Conservation (phyloP, 164 flowering plant species). For the Hamamelis virginiana region DNA sequence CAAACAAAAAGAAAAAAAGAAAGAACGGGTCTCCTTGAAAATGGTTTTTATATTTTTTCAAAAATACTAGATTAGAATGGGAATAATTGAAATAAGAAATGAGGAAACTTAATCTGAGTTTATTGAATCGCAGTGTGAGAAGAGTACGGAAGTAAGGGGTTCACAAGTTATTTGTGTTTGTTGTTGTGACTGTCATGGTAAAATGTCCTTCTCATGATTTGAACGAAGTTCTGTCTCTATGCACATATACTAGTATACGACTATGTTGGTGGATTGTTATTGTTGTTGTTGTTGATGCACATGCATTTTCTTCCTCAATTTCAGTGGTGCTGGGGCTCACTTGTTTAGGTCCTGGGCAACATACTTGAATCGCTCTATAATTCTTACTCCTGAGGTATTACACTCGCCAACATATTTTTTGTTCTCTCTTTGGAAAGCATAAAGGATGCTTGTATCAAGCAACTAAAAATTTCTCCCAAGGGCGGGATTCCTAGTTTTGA, state of each 20-base stretch:
- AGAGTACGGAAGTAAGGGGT: too few species aligned
- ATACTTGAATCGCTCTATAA: constrained; percentile 81
- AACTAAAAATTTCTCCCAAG: background rate
- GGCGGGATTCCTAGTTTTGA: background rate
- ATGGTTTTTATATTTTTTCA: too few species aligned
- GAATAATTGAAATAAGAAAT: too few species aligned
- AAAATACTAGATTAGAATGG: too few species aligned
- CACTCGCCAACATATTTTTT: background rate
- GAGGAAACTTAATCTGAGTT: too few species aligned
- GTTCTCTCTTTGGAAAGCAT: background rate
- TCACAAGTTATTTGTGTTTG: too few species aligned
- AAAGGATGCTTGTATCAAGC: background rate
- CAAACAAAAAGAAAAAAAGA: too few species aligned
- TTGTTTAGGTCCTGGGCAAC: constrained; percentile 90
- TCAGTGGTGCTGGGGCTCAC: constrained; percentile 97
- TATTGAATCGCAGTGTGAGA: too few species aligned
- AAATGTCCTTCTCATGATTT: background rate
- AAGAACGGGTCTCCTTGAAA: too few species aligned
- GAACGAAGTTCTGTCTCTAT: background rate
- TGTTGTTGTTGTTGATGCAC: constrained; percentile 8
- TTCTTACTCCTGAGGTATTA: constrained; percentile 93
- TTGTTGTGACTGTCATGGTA: too few species aligned
- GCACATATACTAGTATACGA: background rate
- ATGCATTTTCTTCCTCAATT: constrained; percentile 6
- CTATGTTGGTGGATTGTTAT: background rate